Conservation (phyloP, 139 green algal genomes). For the Zygnema circumcarinatum region DNA sequence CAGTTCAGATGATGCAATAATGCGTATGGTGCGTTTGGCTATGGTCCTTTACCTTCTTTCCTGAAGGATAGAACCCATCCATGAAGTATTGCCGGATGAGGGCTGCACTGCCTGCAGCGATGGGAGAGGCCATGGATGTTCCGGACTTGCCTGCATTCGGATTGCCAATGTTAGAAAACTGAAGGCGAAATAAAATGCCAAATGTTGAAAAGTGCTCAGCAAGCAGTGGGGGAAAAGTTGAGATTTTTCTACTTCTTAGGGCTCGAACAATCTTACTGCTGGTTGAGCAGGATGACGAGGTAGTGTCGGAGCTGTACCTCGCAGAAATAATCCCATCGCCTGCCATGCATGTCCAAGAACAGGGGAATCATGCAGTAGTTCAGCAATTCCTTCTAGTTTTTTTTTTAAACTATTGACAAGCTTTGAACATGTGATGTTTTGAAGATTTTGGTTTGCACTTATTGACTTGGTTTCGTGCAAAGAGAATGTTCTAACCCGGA, state of each 20-base stretch:
- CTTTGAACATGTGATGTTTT: too few relatives aligned
- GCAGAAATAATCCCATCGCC: slow-evolving; percentile 28
- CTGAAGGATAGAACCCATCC: slow-evolving; percentile 65
- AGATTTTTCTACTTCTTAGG: too few relatives aligned
- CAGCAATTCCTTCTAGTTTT: too few relatives aligned
- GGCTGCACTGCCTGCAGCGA: slow-evolving; percentile 68
- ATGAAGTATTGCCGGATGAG: slow-evolving; percentile 68
- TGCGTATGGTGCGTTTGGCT: too few relatives aligned
- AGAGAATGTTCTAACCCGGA: too few relatives aligned
- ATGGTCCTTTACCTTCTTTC: slow-evolving; percentile 24
- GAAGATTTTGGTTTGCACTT: too few relatives aligned
- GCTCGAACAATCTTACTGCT: slow-evolving; percentile 28
- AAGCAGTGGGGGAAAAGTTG: too few relatives aligned
- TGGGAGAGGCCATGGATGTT: slow-evolving; percentile 90
- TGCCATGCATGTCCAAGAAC: slow-evolving; percentile 2
- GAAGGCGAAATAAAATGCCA: too few relatives aligned
- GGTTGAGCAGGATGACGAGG: background rate
- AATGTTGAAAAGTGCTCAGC: too few relatives aligned
- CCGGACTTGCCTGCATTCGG: slow-evolving; percentile 59
- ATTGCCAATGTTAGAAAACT: background rate
- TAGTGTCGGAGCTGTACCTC: slow-evolving; percentile 2
- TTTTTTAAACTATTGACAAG: too few relatives aligned
- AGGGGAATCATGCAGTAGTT: too few relatives aligned
- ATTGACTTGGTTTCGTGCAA: too few relatives aligned
- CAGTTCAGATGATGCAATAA: background rate